A percentile compares a stretch with the other conserved stretches of the same genome.
These are phyloP conservation scores for Colletotrichum cuscutae DNA, from an alignment of 2,329 filamentous ascomycete genomes.

Conservation along the genomic window DNA sequence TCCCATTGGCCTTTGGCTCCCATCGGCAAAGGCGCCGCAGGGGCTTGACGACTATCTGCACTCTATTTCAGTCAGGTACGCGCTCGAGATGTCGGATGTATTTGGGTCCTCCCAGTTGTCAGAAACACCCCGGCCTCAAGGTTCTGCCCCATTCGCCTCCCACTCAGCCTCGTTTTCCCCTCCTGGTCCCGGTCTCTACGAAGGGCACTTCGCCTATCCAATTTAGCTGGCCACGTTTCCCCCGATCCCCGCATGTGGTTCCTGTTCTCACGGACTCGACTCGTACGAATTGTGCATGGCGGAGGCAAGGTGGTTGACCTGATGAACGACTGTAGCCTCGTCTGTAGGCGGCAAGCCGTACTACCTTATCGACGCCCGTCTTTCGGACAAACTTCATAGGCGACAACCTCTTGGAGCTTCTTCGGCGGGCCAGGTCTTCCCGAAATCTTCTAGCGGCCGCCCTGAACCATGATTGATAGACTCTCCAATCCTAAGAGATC, in stretches of 20 bases:
- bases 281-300: neutral
- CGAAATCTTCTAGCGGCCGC: conserved; percentile 21
- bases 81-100: neutral
- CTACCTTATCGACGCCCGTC: neutral
- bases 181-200: conserved; percentile 13
- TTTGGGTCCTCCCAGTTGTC: conserved; percentile 8
- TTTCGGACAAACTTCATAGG: conserved; percentile 1
- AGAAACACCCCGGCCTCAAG: conserved; percentile 3
- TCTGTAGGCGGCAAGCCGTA: neutral
- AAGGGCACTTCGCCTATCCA: neutral
- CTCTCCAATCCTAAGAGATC: conserved; percentile 17
- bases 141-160: conserved; percentile 21
- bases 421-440: conserved; percentile 18
- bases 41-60: conserved; percentile 10
- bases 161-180: conserved; percentile 25
- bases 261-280: neutral
- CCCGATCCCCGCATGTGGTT: neutral
- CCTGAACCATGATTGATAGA: conserved; percentile 19
- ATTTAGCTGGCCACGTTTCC: conserved; percentile 10
- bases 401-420: conserved; percentile 2
- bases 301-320: neutral
- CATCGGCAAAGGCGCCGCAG: conserved; percentile 8
- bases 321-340: neutral
- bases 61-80: conserved; percentile 27
- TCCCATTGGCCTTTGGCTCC: conserved; percentile 9